These are phyloP conservation scores for Neopestalotiopsis sp. DNA, from an alignment of 2,329 filamentous ascomycete genomes.

Conservation along the genomic window DNA sequence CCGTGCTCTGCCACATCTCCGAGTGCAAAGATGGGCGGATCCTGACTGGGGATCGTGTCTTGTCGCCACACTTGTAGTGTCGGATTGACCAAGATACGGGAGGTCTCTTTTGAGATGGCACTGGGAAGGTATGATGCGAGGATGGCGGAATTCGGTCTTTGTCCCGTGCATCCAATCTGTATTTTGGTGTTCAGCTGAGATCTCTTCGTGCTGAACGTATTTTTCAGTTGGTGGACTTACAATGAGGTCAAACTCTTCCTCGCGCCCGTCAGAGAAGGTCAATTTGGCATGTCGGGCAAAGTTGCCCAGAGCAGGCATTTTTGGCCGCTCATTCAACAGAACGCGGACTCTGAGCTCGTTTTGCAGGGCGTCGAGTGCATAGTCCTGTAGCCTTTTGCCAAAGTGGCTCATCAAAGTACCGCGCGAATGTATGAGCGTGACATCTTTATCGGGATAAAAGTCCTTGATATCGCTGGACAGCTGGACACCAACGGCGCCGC, in stretches of 20 bases:
- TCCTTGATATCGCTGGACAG: slow-evolving; percentile 53
- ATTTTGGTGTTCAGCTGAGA: not conserved
- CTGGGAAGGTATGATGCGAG: slow-evolving; percentile 15
- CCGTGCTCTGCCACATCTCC: slow-evolving; percentile 57
- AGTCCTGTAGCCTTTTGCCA: slow-evolving; percentile 28
- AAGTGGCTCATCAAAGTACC: slow-evolving; percentile 45
- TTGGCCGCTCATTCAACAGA: not conserved
- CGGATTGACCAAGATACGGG: slow-evolving; percentile 42
- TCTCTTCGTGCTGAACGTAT: not conserved
- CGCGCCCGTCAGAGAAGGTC: slow-evolving; percentile 35
- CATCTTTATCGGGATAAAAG: slow-evolving; percentile 48
- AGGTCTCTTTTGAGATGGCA: slow-evolving; percentile 21
- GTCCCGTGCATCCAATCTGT: slow-evolving; percentile 48
- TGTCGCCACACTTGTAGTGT: slow-evolving; percentile 49
- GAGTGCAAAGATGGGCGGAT: slow-evolving; percentile 49
- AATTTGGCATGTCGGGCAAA: slow-evolving; percentile 27
- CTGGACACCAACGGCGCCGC: slow-evolving; percentile 55
- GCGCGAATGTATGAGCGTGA: slow-evolving; percentile 53
- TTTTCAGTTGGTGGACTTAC: slow-evolving; percentile 26
- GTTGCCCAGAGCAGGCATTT: not conserved
- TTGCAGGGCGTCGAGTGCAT: not conserved
- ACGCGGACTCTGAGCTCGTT: not conserved
- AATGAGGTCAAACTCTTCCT: slow-evolving; percentile 44
- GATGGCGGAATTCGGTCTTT: slow-evolving; percentile 30
- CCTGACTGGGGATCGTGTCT: slow-evolving; percentile 24